Evolutionary conservation across 495 filamentous ascomycete species (phyloP).

Genomic region (Penicillium silybi): DNA sequence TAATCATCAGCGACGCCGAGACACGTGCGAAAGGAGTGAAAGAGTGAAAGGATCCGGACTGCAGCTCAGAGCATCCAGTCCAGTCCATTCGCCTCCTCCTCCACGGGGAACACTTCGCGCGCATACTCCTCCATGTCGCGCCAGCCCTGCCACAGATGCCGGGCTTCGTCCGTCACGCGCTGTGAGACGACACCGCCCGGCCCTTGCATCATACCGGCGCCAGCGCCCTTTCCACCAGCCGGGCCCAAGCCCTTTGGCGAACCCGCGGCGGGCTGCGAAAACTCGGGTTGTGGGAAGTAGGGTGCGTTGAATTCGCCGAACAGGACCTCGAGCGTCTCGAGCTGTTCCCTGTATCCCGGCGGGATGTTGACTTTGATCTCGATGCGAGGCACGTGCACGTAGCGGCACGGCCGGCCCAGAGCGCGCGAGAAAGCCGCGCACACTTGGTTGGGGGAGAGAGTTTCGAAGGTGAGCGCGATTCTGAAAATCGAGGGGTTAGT

Average conservation of each 20-base stretch:
- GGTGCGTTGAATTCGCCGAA: constrained; percentile 60
- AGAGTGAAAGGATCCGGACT: constrained; percentile 3
- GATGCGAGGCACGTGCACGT: constrained; percentile 67
- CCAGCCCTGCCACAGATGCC: constrained; percentile 85
- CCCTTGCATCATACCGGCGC: constrained; percentile 53
- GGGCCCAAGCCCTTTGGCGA: constrained; percentile 53
- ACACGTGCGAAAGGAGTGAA: not conserved
- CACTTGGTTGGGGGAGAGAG: constrained; percentile 76
- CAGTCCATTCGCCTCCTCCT: constrained; percentile 89
- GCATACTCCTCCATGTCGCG: constrained; percentile 94
- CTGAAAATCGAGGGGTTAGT: constrained; percentile 36
- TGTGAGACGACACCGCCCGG: constrained; percentile 48
- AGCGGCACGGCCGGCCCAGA: constrained; percentile 71
- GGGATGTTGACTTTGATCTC: constrained; percentile 84
- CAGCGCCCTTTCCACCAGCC: constrained; percentile 59
- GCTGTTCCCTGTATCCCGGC: constrained; percentile 82
- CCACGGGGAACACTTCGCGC: constrained; percentile 87
- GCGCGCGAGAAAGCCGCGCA: constrained; percentile 75
- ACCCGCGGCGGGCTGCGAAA: constrained; percentile 42
- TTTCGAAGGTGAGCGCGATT: constrained; percentile 88
- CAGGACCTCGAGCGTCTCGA: constrained; percentile 63
- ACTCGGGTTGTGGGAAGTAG: constrained; percentile 58
- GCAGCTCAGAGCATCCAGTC: constrained; percentile 74
- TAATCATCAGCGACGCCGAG: not conserved
- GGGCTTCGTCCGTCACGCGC: constrained; percentile 64